Base-by-base conservation (phyloP, 768 basidiomycete genomes). In the Hericium coralloides region DNA sequence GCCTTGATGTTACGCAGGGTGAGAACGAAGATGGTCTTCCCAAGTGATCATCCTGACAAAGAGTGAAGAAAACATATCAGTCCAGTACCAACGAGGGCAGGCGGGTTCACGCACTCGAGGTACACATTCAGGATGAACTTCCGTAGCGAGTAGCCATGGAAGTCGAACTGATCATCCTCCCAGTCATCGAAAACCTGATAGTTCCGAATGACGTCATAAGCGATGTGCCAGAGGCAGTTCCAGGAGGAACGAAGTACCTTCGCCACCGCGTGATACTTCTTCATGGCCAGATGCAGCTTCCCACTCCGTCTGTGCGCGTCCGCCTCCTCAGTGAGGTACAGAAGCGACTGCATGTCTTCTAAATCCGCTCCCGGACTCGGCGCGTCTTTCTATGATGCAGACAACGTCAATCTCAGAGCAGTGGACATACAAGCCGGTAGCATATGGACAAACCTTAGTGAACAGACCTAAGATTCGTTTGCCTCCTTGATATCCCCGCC, bases 101-200 rank as follows among this genome's bases (percentile, higher is more conserved):
- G 7, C n/a, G 18, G 5, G 43, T 15, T 26, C 9, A 74, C 88
- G 59, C 63, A 98, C 95, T 84, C 82, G 54, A 89, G 59, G 68
- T 98, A 98, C 12, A 92, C 82, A 54, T 85, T 87, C 37, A 98
- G 72, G 8, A 89, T 95, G 64, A 85, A 89, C 64, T 90, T 93
- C 54, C 97, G 85, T 62, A 98, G 62, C 62, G 91, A 91, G 69
- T 98, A 99, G 7, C 88, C 84, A 68, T 99, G 97, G 78, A 99
- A 99, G 70, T 99, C 97, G 64, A 88, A 98, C 71, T 98, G 94
- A 65, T 97, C 95, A 62, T 98, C 93, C 61, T 97, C 92, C 61
- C 89, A 81, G 53, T 89, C 88, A 54, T 86, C 79, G 68, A 95
- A 98, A 15, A 85, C 73, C 90, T 91, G 58, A 41, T 26, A 51